phyloP scores from a whole-genome alignment of 2,329 filamentous ascomycete species.

The Paracoccidioides lutzii region DNA sequence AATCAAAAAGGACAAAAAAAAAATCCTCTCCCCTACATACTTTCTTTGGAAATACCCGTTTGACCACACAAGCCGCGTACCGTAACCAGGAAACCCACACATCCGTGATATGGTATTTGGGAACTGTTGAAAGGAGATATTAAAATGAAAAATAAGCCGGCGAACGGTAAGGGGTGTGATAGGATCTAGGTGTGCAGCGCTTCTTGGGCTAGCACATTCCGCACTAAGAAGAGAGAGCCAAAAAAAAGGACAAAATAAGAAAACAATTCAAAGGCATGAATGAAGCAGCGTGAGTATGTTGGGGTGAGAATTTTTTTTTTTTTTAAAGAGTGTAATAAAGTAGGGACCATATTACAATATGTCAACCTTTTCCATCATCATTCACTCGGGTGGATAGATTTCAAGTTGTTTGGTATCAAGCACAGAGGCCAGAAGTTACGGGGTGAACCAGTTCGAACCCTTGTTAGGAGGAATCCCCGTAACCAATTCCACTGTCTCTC shows the following conservation, averaged over 20 bases:
- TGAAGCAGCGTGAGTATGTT: background rate
- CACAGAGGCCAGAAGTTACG: background rate
- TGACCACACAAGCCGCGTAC: too few relatives aligned
- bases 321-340: background rate
- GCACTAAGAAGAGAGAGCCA: too few relatives aligned
- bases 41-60: too few relatives aligned
- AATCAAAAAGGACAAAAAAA: background rate
- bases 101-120: too few relatives aligned
- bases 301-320: too few relatives aligned
- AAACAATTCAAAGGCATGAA: background rate
- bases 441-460: background rate
- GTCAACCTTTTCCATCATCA: background rate
- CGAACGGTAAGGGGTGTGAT: background rate
- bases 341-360: background rate
- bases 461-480: background rate
- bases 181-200: too few relatives aligned
- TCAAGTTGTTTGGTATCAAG: background rate
- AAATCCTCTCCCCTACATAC: background rate
- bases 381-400: background rate
- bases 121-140: background rate
- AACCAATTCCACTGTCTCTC: background rate
- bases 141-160: background rate
- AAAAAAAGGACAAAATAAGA: background rate
- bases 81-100: background rate
- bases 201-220: too few relatives aligned